These are phyloP conservation scores for Omphalotus guepiniiformis DNA, from an alignment of 768 basidiomycete genomes.

Conservation along the genomic window DNA sequence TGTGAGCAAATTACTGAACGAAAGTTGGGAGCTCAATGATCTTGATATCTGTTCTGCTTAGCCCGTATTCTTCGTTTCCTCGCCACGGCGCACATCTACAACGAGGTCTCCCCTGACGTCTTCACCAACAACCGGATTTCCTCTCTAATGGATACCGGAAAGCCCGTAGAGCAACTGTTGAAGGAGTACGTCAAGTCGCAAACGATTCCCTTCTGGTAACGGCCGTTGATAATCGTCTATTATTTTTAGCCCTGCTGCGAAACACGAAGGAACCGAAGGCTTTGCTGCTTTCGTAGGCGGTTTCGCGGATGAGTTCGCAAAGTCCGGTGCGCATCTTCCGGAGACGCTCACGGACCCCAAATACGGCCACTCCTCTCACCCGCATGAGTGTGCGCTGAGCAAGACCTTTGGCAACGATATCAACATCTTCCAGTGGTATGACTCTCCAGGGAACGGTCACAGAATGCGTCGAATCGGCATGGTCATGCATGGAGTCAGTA, in stretches of 20 bases:
- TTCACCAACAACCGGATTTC: constrained; percentile 24
- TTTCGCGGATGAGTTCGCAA: constrained; percentile 18
- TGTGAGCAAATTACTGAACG: constrained; percentile 14
- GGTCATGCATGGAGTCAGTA: constrained; percentile 18
- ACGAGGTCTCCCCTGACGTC: constrained; percentile 25
- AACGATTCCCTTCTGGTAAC: not conserved
- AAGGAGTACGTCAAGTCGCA: not conserved
- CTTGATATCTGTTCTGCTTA: constrained; percentile 3
- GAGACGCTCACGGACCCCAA: constrained; percentile 17
- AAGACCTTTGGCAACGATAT: constrained; percentile 15
- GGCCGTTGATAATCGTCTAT: constrained; percentile 4
- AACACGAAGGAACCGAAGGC: constrained; percentile 17
- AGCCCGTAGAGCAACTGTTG: not conserved
- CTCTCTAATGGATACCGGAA: constrained; percentile 13
- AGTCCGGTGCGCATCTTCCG: constrained; percentile 14
- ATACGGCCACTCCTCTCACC: constrained; percentile 12
- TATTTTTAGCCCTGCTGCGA: constrained; percentile 13
- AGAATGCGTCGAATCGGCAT: constrained; percentile 18
- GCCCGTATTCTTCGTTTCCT: constrained; percentile 26
- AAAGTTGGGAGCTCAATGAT: not conserved
- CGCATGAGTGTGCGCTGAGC: constrained; percentile 15
- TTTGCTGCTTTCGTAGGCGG: constrained; percentile 15
- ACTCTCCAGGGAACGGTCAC: constrained; percentile 18
- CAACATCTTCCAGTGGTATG: constrained; percentile 18
- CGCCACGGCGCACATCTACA: constrained; percentile 24